Evolutionary conservation across 2,329 filamentous ascomycete genomes (phyloP), one percentile per base, ranked within the genome.

Genomic region (Fusarium decemcellulare): DNA sequence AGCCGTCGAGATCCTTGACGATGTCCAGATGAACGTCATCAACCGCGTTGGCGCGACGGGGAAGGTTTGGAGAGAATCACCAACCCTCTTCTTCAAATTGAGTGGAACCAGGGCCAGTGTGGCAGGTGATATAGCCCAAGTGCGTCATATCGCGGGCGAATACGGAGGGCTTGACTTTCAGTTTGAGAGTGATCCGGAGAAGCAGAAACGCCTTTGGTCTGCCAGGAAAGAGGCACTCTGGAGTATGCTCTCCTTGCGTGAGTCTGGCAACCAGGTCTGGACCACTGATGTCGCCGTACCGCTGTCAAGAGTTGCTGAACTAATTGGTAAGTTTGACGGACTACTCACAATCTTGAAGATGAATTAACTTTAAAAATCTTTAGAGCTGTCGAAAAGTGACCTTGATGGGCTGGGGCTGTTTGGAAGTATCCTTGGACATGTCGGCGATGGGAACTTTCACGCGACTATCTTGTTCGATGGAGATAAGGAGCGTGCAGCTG

Each of bases 391-490:
- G 1, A 48, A 48, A 7, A 30, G 29, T 15, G 46, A 48, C 5
- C 30, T 48, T 34, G 46, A 48, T 32, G n/a, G 34, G 46, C 29
- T 30, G 30, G 46, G 30, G 5, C 46, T 48, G n/a, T 18, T 48
- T 29, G 46, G 46, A 15, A 32, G 29, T 2, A 48, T 48, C 46
- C 29, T 48, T 4, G 46, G 46, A 14, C 46, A 48, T 15, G 46
- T 48, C n/a, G 46, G 46, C 89, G 32, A 93, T 92, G 11, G 93
- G 92, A 32, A 94, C 93, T 3, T 48, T 5, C 46, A 48, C 8
- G 30, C 46, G 2, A 18, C 34, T 2, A 29, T 48, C 5, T 23
- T 48, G 6, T 48, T 48, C 29, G 29, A 29, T 2, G 46, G 34
- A 5, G 46, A 48, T 11, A 48, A 48, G 82, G 57, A 84, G 82